Conservation (phyloP, 805 yeast genomes). For the Hanseniaspora jakobsenii region DNA sequence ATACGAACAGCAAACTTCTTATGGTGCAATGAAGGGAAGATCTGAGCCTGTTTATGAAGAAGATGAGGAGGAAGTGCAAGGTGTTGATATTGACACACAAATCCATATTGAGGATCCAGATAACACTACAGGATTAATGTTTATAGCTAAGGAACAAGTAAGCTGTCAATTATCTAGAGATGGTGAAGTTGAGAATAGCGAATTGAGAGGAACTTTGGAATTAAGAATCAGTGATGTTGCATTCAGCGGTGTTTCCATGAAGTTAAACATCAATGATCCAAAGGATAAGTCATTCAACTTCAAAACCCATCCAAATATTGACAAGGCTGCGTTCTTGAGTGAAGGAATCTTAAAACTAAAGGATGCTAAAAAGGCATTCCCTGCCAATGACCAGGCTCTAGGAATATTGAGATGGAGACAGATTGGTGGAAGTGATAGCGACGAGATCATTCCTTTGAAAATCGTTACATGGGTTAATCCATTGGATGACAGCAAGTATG, state of each 20-base stretch:
- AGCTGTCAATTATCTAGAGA: conserved; percentile 73
- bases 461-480: conserved; percentile 72
- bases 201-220: conserved; percentile 83
- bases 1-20: conserved; percentile 17
- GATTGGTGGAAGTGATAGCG: conserved; percentile 48
- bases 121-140: conserved; percentile 63
- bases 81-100: conserved; percentile 13
- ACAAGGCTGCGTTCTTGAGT: conserved; percentile 53
- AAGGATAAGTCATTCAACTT: conserved; percentile 44
- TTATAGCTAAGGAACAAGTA: conserved; percentile 64
- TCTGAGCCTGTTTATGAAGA: too few species aligned
- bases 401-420: conserved; percentile 92
- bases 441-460: conserved; percentile 47
- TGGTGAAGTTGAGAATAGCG: conserved; percentile 58
- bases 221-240: conserved; percentile 71
- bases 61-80: conserved; percentile 9
- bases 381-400: conserved; percentile 77
- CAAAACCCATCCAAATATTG: conserved; percentile 95
- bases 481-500: conserved; percentile 17
- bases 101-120: conserved; percentile 21
- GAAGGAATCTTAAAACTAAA: conserved; percentile 55
- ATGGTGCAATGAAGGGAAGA: too few species aligned
- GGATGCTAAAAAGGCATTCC: conserved; percentile 71
- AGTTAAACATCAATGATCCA: conserved; percentile 35
- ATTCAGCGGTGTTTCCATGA: conserved; percentile 53